Percentiles rank a stretch among this genome's conserved stretches.
Evolutionary conservation across 768 basidiomycete genomes (phyloP).

Genomic region (Suillus ampliporus): DNA sequence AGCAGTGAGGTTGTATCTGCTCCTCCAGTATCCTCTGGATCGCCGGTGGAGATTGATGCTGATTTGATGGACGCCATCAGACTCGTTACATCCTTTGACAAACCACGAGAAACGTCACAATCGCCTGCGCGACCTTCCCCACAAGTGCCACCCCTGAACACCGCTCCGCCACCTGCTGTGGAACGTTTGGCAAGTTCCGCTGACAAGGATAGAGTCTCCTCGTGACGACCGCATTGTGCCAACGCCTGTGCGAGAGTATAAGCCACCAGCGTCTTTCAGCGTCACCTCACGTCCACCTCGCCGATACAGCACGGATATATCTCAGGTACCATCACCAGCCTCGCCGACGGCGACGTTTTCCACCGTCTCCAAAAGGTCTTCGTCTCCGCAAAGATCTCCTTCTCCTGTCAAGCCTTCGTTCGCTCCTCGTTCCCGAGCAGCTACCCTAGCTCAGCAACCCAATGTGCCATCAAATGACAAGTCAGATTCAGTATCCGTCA

Average conservation of each 20-base stretch:
- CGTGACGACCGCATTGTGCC: slow-evolving; percentile 43
- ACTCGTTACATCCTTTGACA: slow-evolving; percentile 34
- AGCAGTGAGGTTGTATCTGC: slow-evolving; percentile 20
- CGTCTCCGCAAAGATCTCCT: slow-evolving; percentile 12
- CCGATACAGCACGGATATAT: slow-evolving; percentile 32
- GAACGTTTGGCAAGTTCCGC: neutral
- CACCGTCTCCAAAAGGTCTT: slow-evolving; percentile 7
- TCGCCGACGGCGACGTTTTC: slow-evolving; percentile 3
- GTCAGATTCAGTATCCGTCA: slow-evolving; percentile 32
- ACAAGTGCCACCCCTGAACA: neutral
- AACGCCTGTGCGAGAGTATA: slow-evolving; percentile 62
- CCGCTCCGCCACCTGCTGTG: neutral
- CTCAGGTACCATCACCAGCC: slow-evolving; percentile 10
- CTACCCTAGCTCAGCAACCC: slow-evolving; percentile 7
- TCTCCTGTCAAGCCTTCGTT: slow-evolving; percentile 20
- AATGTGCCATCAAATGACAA: slow-evolving; percentile 24
- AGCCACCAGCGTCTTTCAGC: slow-evolving; percentile 62
- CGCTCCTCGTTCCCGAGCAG: slow-evolving; percentile 19
- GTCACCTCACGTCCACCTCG: slow-evolving; percentile 64
- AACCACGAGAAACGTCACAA: slow-evolving; percentile 20
- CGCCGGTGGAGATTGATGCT: slow-evolving; percentile 26
- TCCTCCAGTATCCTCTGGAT: slow-evolving; percentile 11
- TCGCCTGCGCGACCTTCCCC: slow-evolving; percentile 13
- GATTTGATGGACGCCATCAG: slow-evolving; percentile 39
- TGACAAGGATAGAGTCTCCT: slow-evolving; percentile 11